Conservation (phyloP, 495 filamentous ascomycete genomes). For the Copromyces sp. region DNA sequence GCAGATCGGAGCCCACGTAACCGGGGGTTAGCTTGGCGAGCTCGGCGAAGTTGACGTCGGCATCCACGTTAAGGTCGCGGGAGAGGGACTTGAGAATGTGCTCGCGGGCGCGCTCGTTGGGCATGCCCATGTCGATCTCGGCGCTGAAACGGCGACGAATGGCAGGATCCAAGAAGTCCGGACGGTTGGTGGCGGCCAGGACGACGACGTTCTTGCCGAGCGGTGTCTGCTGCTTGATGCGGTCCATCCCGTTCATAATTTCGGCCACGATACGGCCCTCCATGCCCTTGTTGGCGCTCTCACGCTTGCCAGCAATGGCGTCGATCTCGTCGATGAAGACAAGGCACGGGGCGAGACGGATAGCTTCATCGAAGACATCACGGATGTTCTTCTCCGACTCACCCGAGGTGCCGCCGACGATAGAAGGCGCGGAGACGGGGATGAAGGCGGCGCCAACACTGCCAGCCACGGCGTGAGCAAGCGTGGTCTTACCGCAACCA, state of each 20-base stretch:
- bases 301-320: conserved; percentile 86
- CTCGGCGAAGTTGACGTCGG: conserved; percentile 65
- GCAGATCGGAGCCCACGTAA: conserved; percentile 91
- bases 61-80: conserved; percentile 53
- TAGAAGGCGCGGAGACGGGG: conserved; percentile 75
- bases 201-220: conserved; percentile 85
- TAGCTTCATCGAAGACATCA: conserved; percentile 85
- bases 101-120: conserved; percentile 72
- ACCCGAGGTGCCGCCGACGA: conserved; percentile 91
- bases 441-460: conserved; percentile 80
- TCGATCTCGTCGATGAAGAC: conserved; percentile 97
- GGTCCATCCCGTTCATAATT: conserved; percentile 80
- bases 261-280: conserved; percentile 93
- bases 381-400: conserved; percentile 92
- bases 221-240: conserved; percentile 70
- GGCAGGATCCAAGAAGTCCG: conserved; percentile 81
- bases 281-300: conserved; percentile 94
- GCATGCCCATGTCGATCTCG: conserved; percentile 93
- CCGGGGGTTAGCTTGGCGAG: conserved; percentile 86
- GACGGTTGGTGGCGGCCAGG: conserved; percentile 85
- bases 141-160: conserved; percentile 80
- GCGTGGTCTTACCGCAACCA: conserved; percentile 91
- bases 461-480: conserved; percentile 83
- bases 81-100: conserved; percentile 75
- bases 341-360: conserved; percentile 76